phyloP scores from a whole-genome alignment of 192 early-diverging fungal species.

The Podila clonocystis region DNA sequence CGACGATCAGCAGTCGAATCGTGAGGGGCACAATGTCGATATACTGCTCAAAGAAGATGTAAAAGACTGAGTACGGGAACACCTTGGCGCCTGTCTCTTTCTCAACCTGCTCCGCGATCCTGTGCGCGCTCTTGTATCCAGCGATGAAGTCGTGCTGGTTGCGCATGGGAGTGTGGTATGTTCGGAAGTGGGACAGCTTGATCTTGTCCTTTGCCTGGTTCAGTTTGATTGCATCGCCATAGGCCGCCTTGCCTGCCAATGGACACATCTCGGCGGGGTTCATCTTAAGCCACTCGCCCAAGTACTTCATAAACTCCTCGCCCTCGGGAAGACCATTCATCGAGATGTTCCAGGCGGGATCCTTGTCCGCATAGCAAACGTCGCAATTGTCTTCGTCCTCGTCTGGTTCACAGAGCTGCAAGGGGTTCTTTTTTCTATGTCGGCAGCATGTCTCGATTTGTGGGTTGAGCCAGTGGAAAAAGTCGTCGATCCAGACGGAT shows the following conservation, averaged over 20 bases:
- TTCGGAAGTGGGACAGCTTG: constrained; percentile 68
- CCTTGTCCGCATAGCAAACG: constrained; percentile 54
- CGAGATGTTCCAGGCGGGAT: constrained; percentile 64
- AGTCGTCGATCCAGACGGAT: constrained; percentile 72
- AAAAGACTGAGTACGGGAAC: constrained; percentile 71
- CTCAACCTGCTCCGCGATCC: constrained; percentile 63
- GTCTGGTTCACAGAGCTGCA: constrained; percentile 57
- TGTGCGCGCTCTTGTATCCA: constrained; percentile 63
- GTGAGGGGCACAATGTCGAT: constrained; percentile 62
- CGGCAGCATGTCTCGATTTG: constrained; percentile 64
- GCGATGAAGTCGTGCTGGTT: constrained; percentile 67
- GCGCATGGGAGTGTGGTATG: constrained; percentile 67
- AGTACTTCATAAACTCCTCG: constrained; percentile 60
- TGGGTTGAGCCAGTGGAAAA: constrained; percentile 72
- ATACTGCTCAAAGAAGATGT: constrained; percentile 78
- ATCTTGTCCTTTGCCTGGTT: constrained; percentile 46
- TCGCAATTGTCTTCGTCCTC: constrained; percentile 62
- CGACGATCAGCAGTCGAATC: constrained; percentile 57
- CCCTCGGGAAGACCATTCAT: constrained; percentile 67
- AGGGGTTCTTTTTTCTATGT: constrained; percentile 52
- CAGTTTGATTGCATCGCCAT: constrained; percentile 66
- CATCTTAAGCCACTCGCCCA: constrained; percentile 62
- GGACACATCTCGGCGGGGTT: constrained; percentile 65
- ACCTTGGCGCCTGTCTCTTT: constrained; percentile 56
- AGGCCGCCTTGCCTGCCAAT: constrained; percentile 70